A percentile compares a stretch with the other conserved stretches of the same genome.
These are phyloP conservation scores for Epichloe hybrida DNA, from an alignment of 2,329 filamentous ascomycete species.

Conservation along the genomic window DNA sequence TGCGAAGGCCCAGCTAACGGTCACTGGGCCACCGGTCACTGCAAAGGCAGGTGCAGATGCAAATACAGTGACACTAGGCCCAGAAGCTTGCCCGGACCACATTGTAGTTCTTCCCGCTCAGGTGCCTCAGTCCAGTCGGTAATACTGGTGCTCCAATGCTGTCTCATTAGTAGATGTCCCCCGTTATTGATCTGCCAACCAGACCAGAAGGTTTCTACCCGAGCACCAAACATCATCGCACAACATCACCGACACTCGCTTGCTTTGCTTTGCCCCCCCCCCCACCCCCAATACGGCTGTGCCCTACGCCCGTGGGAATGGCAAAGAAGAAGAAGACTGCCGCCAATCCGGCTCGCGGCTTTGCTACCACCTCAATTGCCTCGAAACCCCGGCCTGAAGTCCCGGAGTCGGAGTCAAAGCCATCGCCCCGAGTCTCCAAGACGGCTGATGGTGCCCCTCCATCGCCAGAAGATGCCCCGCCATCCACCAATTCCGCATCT, in stretches of 20 bases:
- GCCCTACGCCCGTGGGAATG: constrained; percentile 34
- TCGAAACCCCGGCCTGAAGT: constrained; percentile 62
- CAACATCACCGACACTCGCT: not conserved
- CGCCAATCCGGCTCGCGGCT: constrained; percentile 78
- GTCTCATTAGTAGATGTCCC: too few species aligned
- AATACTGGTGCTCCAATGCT: too few species aligned
- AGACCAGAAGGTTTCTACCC: not conserved
- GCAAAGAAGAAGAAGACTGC: constrained; percentile 88
- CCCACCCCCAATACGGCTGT: not conserved
- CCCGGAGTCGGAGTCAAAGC: constrained; percentile 22
- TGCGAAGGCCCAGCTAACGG: too few species aligned
- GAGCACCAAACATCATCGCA: not conserved
- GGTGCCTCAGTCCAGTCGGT: too few species aligned
- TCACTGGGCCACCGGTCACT: too few species aligned
- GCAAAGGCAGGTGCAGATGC: too few species aligned
- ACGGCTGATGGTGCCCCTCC: constrained; percentile 13
- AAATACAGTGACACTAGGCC: too few species aligned
- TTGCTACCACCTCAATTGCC: constrained; percentile 84
- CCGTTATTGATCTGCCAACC: not conserved
- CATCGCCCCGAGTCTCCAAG: constrained; percentile 12
- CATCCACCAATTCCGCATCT: constrained; percentile 9
- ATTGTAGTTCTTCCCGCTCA: too few species aligned
- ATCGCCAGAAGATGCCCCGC: constrained; percentile 14
- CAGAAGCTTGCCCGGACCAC: too few species aligned
- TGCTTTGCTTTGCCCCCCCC: not conserved